Conservation (phyloP, 2,329 filamentous ascomycete genomes). For the Fusarium drepaniforme region DNA sequence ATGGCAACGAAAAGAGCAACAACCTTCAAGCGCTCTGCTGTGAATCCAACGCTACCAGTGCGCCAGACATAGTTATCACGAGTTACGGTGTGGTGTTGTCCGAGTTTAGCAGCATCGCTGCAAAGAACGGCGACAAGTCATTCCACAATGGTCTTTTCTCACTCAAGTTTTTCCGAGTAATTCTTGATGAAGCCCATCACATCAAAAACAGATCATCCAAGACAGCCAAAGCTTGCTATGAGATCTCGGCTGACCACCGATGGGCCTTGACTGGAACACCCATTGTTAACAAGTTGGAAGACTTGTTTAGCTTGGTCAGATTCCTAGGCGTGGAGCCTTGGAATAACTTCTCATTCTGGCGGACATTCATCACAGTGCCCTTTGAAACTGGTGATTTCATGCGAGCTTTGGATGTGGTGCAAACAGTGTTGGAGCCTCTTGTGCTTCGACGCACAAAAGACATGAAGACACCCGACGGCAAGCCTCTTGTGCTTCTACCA, state of each 20-base stretch:
- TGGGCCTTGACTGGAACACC: slow-evolving; percentile 97
- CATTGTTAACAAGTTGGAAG: slow-evolving; percentile 95
- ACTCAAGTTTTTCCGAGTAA: slow-evolving; percentile 92
- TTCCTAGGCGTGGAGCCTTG: slow-evolving; percentile 96
- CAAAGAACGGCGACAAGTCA: slow-evolving; percentile 74
- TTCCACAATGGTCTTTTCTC: slow-evolving; percentile 85
- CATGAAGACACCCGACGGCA: slow-evolving; percentile 93
- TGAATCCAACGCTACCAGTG: slow-evolving; percentile 76
- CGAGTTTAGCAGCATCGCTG: slow-evolving; percentile 80
- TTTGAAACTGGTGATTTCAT: slow-evolving; percentile 97
- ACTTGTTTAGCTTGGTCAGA: slow-evolving; percentile 91
- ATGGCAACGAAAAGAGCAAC: slow-evolving; percentile 84
- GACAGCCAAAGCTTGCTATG: slow-evolving; percentile 94
- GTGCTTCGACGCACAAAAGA: slow-evolving; percentile 96
- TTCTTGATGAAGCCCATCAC: slow-evolving; percentile 93
- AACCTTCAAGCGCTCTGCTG: slow-evolving; percentile 86
- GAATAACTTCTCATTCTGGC: slow-evolving; percentile 99
- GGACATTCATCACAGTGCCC: slow-evolving; percentile 96
- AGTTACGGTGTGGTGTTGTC: slow-evolving; percentile 94
- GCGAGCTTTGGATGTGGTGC: slow-evolving; percentile 93
- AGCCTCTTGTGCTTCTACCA: slow-evolving; percentile 82
- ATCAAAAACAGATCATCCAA: slow-evolving; percentile 95
- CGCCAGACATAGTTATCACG: slow-evolving; percentile 92
- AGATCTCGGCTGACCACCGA: slow-evolving; percentile 84
- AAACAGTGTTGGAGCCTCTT: slow-evolving; percentile 95